Percentiles rank a stretch among this genome's conserved stretches.
Evolutionary conservation across 148 eudicot species (phyloP).

Genomic region (Spergularia marina): DNA sequence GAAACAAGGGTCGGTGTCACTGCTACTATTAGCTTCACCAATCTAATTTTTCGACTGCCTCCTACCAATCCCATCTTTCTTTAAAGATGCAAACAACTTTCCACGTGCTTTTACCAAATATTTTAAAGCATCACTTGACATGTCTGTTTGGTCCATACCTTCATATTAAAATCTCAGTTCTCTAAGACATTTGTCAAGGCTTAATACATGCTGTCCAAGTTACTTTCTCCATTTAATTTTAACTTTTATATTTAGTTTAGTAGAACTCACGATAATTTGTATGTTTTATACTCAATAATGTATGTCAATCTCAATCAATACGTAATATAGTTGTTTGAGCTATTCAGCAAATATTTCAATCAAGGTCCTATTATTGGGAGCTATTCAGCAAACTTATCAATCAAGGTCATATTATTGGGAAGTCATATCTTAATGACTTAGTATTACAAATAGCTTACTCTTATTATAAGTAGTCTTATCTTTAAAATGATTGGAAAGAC

Average conservation of each 20-base stretch:
- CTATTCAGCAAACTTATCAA: too few species aligned
- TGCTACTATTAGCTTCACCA: conserved; percentile 9
- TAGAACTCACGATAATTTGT: too few species aligned
- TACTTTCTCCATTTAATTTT: background rate
- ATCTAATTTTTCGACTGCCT: background rate
- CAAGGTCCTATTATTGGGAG: too few species aligned
- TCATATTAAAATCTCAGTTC: background rate
- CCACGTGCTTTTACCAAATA: conserved; percentile 13
- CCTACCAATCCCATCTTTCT: conserved; percentile 1
- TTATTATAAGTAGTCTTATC: background rate
- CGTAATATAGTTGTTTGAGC: too few species aligned
- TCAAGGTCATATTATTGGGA: background rate
- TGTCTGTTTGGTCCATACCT: conserved; percentile 17
- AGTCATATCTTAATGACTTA: background rate
- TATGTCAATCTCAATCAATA: too few species aligned
- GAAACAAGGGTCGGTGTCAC: conserved; percentile 13
- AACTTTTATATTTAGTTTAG: too few species aligned
- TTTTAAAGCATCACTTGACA: conserved; percentile 9
- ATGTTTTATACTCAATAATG: too few species aligned
- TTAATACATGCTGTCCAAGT: background rate
- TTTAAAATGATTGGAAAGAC: too few species aligned
- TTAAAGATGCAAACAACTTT: conserved; percentile 1
- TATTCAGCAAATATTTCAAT: too few species aligned
- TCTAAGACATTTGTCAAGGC: background rate
- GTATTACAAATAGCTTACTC: background rate